A percentile compares a stretch with the other conserved stretches of the same genome.
These are phyloP conservation scores for Apiotrichum veenhuisii DNA, from an alignment of 1,284 basidiomycete genomes.

Conservation along the genomic window DNA sequence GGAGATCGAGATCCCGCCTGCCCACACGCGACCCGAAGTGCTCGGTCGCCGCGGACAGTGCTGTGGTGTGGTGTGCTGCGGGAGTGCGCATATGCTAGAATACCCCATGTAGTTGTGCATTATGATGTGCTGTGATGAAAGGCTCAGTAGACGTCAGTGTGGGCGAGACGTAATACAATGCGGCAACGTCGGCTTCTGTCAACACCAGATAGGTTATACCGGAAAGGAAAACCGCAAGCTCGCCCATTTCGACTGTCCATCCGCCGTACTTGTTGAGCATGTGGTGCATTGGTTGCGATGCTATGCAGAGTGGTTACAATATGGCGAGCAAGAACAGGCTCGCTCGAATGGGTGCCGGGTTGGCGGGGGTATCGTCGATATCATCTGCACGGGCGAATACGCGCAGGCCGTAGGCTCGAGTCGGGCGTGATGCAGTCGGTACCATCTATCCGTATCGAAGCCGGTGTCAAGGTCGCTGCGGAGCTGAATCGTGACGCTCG, in stretches of 20 bases:
- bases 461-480: too few relatives aligned
- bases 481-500: too few relatives aligned
- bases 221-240: too few relatives aligned
- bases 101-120: slow-evolving; percentile 21
- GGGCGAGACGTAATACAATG: too few relatives aligned
- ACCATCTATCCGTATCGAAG: too few relatives aligned
- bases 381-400: not conserved
- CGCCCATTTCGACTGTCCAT: too few relatives aligned
- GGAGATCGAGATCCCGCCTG: too few relatives aligned
- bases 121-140: slow-evolving; percentile 11
- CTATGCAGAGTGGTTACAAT: slow-evolving; percentile 14
- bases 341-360: not conserved
- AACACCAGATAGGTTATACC: too few relatives aligned
- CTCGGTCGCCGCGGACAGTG: too few relatives aligned
- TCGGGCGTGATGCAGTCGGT: not conserved
- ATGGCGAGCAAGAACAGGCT: not conserved
- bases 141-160: too few relatives aligned
- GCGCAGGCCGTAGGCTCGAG: not conserved
- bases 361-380: not conserved
- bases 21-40: too few relatives aligned
- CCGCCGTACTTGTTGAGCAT: not conserved
- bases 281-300: not conserved
- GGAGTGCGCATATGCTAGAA: not conserved
- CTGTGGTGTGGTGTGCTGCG: not conserved
- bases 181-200: too few relatives aligned